Conservation (phyloP, 257 asterid species). For the Henckelia pumila region DNA sequence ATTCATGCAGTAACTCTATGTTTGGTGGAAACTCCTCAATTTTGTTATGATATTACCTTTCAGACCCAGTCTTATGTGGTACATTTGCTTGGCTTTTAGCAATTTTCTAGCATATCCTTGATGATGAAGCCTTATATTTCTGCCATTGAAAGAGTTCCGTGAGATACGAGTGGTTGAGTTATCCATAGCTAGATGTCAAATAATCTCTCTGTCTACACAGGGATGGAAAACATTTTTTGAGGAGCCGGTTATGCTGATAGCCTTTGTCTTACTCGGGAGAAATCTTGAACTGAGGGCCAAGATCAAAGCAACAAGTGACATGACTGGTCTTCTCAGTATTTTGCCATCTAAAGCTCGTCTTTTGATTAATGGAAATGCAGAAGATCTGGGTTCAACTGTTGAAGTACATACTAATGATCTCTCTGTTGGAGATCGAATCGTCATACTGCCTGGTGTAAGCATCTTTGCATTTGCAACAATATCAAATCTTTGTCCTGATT, state of each 20-base stretch:
- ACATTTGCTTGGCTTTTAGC: neutral
- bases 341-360: slow-evolving; percentile 99
- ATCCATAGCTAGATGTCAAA: slow-evolving; percentile 26
- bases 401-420: slow-evolving; percentile 89
- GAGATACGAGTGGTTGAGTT: slow-evolving; percentile 11
- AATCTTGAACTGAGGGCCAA: slow-evolving; percentile 99
- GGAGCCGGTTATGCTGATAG: slow-evolving; percentile 98
- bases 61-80: neutral
- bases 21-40: neutral
- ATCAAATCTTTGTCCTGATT: slow-evolving; percentile 16
- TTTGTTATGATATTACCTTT: slow-evolving; percentile 2
- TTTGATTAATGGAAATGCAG: slow-evolving; percentile 50
- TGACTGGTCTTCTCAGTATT: slow-evolving; percentile 86
- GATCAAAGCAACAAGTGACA: slow-evolving; percentile 92
- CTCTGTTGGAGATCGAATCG: slow-evolving; percentile 86
- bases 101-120: neutral
- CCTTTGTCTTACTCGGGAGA: slow-evolving; percentile 92
- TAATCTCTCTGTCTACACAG: slow-evolving; percentile 40
- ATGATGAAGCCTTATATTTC: neutral
- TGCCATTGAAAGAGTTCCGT: slow-evolving; percentile 18
- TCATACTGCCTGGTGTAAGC: slow-evolving; percentile 97
- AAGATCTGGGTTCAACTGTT: slow-evolving; percentile 56
- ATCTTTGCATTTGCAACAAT: slow-evolving; percentile 22
- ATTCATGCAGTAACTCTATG: neutral
- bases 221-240: slow-evolving; percentile 98